phyloP scores from a whole-genome alignment of 495 filamentous ascomycete genomes.

The Penicillium angulare region DNA sequence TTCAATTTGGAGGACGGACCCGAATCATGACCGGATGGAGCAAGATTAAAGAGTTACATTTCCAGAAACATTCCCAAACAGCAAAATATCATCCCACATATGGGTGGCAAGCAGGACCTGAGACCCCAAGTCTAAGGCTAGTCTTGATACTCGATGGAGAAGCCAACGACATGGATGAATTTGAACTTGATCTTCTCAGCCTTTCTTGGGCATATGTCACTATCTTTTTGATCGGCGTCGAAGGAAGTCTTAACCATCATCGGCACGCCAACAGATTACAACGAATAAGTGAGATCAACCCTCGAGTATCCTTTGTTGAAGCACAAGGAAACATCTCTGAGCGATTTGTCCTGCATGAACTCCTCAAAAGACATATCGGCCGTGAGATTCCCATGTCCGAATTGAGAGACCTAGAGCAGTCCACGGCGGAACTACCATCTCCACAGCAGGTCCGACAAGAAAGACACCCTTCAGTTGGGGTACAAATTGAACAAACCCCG shows the following conservation, averaged over 20 bases:
- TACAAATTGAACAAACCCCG: not conserved
- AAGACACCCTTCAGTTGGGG: not conserved
- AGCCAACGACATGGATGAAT: slow-evolving; percentile 50
- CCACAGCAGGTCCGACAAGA: not conserved
- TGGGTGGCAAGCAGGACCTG: slow-evolving; percentile 48
- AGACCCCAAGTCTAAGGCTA: slow-evolving; percentile 42
- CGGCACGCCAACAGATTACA: slow-evolving; percentile 46
- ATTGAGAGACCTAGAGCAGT: slow-evolving; percentile 16
- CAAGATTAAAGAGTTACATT: slow-evolving; percentile 46
- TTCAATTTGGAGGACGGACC: slow-evolving; percentile 38
- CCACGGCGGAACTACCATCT: not conserved
- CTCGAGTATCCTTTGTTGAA: slow-evolving; percentile 47
- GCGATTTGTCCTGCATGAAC: slow-evolving; percentile 44
- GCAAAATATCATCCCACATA: slow-evolving; percentile 45
- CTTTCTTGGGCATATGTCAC: slow-evolving; percentile 48
- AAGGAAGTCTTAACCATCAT: slow-evolving; percentile 49
- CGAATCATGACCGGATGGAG: slow-evolving; percentile 50
- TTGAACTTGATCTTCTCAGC: slow-evolving; percentile 45
- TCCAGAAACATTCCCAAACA: slow-evolving; percentile 44
- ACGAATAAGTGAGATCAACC: slow-evolving; percentile 46
- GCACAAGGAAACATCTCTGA: slow-evolving; percentile 48
- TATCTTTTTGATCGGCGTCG: slow-evolving; percentile 48
- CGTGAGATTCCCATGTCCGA: slow-evolving; percentile 42
- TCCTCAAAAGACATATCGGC: slow-evolving; percentile 47
- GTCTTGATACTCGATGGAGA: slow-evolving; percentile 46